Conservation (phyloP, 257 asterid species). For the Galeopsis tetrahit region DNA sequence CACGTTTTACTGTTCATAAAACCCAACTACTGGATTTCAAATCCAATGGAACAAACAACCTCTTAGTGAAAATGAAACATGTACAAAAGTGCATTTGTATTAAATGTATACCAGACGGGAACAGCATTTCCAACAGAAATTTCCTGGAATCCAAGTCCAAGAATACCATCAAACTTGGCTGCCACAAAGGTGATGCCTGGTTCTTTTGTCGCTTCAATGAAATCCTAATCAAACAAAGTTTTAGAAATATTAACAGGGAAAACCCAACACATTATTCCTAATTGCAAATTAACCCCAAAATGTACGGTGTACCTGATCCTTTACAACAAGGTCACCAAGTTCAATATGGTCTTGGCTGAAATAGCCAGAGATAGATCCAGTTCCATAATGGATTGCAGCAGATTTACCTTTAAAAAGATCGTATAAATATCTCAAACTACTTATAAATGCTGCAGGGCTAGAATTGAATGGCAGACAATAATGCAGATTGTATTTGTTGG, state of each 20-base stretch:
- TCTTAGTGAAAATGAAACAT: background rate
- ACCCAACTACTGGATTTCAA: too few species aligned
- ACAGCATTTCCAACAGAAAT: constrained; percentile 79
- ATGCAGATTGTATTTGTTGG: background rate
- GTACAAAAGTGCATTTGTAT: background rate
- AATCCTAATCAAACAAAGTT: constrained; percentile 52
- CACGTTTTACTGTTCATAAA: too few species aligned
- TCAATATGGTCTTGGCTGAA: constrained; percentile 73
- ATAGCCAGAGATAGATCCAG: constrained; percentile 92
- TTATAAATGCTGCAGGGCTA: background rate
- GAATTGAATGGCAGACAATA: background rate
- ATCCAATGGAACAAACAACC: too few species aligned
- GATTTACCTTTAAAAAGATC: constrained; percentile 67
- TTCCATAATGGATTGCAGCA: constrained; percentile 84
- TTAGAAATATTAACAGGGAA: constrained; percentile 16
- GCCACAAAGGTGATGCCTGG: constrained; percentile 85
- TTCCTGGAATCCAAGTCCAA: constrained; percentile 94
- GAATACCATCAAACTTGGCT: constrained; percentile 92
- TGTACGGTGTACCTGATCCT: constrained; percentile 72
- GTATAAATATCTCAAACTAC: constrained; percentile 14
- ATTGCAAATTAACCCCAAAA: constrained; percentile 15
- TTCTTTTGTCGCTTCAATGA: constrained; percentile 87
- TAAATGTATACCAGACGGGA: constrained; percentile 71
- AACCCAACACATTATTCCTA: background rate
- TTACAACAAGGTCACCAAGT: constrained; percentile 68